A percentile compares a stretch with the other conserved stretches of the same genome.
Conservation (phyloP, 495 filamentous ascomycete species). For the Xylaria palmicola region DNA sequence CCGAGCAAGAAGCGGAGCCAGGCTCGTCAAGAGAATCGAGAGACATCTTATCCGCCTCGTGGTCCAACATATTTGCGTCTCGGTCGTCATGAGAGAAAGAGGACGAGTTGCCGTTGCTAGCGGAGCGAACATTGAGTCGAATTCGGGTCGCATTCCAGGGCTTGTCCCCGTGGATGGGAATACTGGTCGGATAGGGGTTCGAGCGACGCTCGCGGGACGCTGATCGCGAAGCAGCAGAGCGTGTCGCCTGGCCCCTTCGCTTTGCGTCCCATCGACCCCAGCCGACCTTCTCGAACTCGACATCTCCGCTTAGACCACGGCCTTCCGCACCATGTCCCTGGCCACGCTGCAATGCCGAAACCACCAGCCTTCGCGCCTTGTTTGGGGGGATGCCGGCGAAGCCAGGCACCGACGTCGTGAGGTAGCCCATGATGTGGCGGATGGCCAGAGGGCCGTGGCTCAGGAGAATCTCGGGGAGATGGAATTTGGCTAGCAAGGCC, state of each 20-base stretch:
- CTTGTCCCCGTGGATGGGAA: slow-evolving; percentile 62
- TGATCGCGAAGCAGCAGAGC: slow-evolving; percentile 36
- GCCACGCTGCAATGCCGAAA: slow-evolving; percentile 77
- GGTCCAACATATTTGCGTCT: slow-evolving; percentile 70
- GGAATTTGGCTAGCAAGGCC: slow-evolving; percentile 81
- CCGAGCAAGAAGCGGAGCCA: slow-evolving; percentile 69
- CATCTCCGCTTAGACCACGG: slow-evolving; percentile 69
- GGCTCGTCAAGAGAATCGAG: slow-evolving; percentile 80
- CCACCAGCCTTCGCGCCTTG: slow-evolving; percentile 85
- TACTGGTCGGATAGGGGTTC: slow-evolving; percentile 53
- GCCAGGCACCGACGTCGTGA: slow-evolving; percentile 89
- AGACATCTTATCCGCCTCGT: slow-evolving; percentile 96
- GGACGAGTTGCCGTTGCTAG: slow-evolving; percentile 67
- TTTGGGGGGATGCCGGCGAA: slow-evolving; percentile 89
- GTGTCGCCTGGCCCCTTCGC: slow-evolving; percentile 62
- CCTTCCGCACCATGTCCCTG: slow-evolving; percentile 54
- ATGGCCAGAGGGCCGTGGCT: slow-evolving; percentile 89
- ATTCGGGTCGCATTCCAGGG: slow-evolving; percentile 48
- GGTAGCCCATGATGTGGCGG: slow-evolving; percentile 88
- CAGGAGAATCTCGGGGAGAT: slow-evolving; percentile 88
- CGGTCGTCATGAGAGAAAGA: slow-evolving; percentile 71
- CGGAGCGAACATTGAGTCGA: slow-evolving; percentile 49
- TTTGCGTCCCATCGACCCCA: slow-evolving; percentile 96
- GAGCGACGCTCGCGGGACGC: slow-evolving; percentile 46
- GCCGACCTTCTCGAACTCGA: slow-evolving; percentile 92